These are phyloP conservation scores for Asterophora lycoperdoides DNA, from an alignment of 768 basidiomycete species.

Conservation along the genomic window DNA sequence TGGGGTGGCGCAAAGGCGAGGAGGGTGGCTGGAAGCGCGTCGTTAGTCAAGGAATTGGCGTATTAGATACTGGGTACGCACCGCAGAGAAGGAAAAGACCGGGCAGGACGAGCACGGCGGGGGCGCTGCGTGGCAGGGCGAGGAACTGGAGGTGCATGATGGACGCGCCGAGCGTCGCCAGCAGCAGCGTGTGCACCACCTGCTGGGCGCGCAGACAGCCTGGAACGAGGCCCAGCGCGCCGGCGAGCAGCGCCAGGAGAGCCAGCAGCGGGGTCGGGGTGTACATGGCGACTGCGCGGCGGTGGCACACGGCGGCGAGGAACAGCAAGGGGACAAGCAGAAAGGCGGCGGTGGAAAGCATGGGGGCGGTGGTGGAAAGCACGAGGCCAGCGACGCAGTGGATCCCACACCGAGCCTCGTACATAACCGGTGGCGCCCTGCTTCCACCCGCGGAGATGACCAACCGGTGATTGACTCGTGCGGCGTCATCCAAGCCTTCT, in stretches of 20 bases:
- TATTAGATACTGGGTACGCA: neutral
- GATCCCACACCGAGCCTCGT: neutral
- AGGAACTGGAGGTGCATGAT: conserved; percentile 12
- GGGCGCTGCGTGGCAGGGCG: neutral
- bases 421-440: neutral
- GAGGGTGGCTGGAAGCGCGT: conserved; percentile 8
- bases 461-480: too few relatives aligned
- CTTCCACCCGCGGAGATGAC: neutral
- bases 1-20: conserved; percentile 8
- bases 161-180: conserved; percentile 4
- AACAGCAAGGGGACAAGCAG: conserved; percentile 3
- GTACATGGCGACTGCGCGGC: neutral
- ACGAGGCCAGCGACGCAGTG: neutral
- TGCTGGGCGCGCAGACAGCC: conserved; percentile 1
- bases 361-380: neutral
- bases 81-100: conserved; percentile 8
- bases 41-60: too few relatives aligned
- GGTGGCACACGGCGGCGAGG: conserved; percentile 1
- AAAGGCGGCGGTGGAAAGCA: neutral
- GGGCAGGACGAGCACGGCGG: conserved; percentile 3
- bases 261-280: conserved; percentile 12
- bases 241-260: conserved; percentile 8
- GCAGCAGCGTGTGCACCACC: conserved; percentile 10
- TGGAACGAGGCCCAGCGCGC: conserved; percentile 4
- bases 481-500: too few relatives aligned